Evolutionary conservation across 106 monocot genomes (phyloP).

Genomic region (Hemerocallis citrina): DNA sequence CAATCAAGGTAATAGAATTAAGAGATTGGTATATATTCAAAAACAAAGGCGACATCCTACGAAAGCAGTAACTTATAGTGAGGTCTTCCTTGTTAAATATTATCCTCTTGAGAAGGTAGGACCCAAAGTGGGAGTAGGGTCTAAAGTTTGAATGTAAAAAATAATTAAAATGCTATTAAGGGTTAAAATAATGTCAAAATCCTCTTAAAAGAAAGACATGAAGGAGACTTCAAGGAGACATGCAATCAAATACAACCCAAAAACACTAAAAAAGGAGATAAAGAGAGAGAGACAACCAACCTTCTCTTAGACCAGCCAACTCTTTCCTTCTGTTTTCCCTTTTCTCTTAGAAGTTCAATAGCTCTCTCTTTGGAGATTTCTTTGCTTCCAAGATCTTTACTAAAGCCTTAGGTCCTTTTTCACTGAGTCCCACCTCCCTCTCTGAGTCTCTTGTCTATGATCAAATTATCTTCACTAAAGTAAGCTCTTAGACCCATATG

Average conservation of each 20-base stretch:
- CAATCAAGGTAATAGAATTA: too few species aligned
- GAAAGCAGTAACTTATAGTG: too few species aligned
- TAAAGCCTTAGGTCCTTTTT: not conserved
- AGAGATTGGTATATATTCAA: too few species aligned
- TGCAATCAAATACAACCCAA: slow-evolving; percentile 23
- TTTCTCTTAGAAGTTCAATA: not conserved
- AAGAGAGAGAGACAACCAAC: slow-evolving; percentile 5
- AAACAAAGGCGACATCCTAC: not conserved
- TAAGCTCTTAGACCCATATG: not conserved
- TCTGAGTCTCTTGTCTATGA: too few species aligned
- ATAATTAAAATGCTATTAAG: not conserved
- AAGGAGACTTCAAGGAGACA: slow-evolving; percentile 17
- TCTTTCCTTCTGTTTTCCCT: not conserved
- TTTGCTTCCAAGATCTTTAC: not conserved
- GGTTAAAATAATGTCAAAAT: slow-evolving; percentile 5
- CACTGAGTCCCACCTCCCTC: too few species aligned
- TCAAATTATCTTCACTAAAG: too few species aligned
- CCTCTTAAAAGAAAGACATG: slow-evolving; percentile 21
- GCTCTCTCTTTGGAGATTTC: not conserved
- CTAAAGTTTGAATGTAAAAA: not conserved
- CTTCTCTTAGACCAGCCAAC: not conserved
- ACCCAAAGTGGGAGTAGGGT: not conserved
- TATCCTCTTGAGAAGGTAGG: not conserved
- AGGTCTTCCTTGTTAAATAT: not conserved
- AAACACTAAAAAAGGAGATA: slow-evolving; percentile 4